Percentiles rank a stretch among this genome's conserved stretches.
Conservation (phyloP, 2,329 filamentous ascomycete genomes). For the Xylariaceae sp. region DNA sequence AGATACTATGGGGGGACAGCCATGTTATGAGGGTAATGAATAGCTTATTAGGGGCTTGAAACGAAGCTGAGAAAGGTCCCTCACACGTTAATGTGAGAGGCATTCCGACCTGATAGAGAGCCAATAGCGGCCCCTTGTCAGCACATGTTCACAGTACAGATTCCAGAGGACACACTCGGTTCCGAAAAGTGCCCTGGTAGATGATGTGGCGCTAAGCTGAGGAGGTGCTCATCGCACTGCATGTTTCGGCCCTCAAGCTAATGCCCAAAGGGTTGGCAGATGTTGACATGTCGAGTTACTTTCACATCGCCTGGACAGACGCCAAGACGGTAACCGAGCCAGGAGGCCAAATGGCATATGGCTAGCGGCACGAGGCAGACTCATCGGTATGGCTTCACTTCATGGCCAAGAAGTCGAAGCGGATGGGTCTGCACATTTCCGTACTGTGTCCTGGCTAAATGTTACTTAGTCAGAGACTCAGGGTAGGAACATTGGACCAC, state of each 20-base stretch:
- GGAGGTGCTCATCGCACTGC: background rate
- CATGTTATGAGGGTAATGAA: constrained; percentile 6
- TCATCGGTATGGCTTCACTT: too few relatives aligned
- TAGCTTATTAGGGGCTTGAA: background rate
- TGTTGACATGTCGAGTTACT: background rate
- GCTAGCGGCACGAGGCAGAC: too few relatives aligned
- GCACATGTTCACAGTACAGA: background rate
- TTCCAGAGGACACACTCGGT: background rate
- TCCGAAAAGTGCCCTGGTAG: constrained; percentile 2
- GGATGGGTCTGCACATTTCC: too few relatives aligned
- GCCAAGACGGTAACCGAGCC: background rate
- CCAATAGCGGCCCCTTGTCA: background rate
- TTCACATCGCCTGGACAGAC: background rate
- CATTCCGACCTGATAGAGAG: background rate
- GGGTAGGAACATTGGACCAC: too few relatives aligned
- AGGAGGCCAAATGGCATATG: too few relatives aligned
- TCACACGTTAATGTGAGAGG: background rate
- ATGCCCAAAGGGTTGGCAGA: too few relatives aligned
- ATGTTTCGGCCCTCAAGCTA: constrained; percentile 4
- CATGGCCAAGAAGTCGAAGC: too few relatives aligned
- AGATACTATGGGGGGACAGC: background rate
- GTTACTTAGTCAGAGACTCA: too few relatives aligned
- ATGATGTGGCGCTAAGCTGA: constrained; percentile 15
- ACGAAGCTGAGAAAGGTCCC: background rate
- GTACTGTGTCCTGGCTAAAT: too few relatives aligned